phyloP scores from a whole-genome alignment of 2,329 filamentous ascomycete species.

The Gyromitra esculenta region DNA sequence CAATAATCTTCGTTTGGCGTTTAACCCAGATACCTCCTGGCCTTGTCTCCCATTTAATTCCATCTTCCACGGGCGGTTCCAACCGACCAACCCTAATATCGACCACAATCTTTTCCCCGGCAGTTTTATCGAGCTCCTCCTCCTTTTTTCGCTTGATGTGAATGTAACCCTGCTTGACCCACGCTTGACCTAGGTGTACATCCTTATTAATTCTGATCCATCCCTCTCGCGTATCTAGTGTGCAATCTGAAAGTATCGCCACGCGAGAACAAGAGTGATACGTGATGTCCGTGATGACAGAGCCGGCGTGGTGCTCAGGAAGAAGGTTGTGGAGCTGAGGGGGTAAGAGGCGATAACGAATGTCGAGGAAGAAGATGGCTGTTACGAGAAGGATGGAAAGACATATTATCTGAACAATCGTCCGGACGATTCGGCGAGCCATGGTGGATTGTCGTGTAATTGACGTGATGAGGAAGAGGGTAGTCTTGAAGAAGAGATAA shows the following conservation, averaged over 20 bases:
- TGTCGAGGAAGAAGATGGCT: slow-evolving; percentile 83
- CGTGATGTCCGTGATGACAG: slow-evolving; percentile 85
- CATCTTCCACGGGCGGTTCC: slow-evolving; percentile 71
- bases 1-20: slow-evolving; percentile 68
- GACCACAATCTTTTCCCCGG: slow-evolving; percentile 77
- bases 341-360: slow-evolving; percentile 85
- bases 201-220: slow-evolving; percentile 93
- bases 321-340: slow-evolving; percentile 86
- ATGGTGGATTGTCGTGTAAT: slow-evolving; percentile 49
- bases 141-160: slow-evolving; percentile 86
- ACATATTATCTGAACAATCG: slow-evolving; percentile 77
- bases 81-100: slow-evolving; percentile 79
- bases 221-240: slow-evolving; percentile 71
- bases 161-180: slow-evolving; percentile 80
- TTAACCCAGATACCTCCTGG: slow-evolving; percentile 84
- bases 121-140: slow-evolving; percentile 74
- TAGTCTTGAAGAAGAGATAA: neutral
- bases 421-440: slow-evolving; percentile 61
- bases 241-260: slow-evolving; percentile 79
- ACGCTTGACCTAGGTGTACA: slow-evolving; percentile 78
- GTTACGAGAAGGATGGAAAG: slow-evolving; percentile 74
- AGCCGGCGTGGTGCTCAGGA: slow-evolving; percentile 73
- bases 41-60: slow-evolving; percentile 79
- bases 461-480: neutral
- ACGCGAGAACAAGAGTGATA: slow-evolving; percentile 78